These are phyloP conservation scores for Coccomyxa sp. DNA, from an alignment of 139 green algal genomes.

Conservation along the genomic window DNA sequence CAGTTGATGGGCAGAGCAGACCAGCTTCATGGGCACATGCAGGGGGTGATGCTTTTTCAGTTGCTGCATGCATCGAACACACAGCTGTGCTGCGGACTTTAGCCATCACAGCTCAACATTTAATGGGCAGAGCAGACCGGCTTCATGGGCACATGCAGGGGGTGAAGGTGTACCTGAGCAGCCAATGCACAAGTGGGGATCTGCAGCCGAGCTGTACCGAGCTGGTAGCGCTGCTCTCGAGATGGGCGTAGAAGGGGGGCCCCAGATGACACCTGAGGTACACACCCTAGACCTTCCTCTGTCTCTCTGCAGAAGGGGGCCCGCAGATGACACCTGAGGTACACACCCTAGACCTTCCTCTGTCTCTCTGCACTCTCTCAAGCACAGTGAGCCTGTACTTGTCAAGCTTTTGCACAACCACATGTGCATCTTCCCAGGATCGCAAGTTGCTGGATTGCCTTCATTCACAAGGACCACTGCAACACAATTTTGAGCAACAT, in stretches of 20 bases:
- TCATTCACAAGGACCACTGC: too few relatives aligned
- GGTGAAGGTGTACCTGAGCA: conserved; percentile 42
- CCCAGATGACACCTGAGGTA: conserved; percentile 68
- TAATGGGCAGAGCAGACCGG: not conserved
- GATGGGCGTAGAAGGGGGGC: conserved; percentile 63
- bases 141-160: not conserved
- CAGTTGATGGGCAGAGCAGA: not conserved
- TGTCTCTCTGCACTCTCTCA: too few relatives aligned
- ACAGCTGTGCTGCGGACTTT: too few relatives aligned
- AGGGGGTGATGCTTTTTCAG: too few relatives aligned
- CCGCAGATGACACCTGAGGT: conserved; percentile 66
- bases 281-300: too few relatives aligned
- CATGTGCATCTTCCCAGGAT: too few relatives aligned
- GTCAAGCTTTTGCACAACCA: too few relatives aligned
- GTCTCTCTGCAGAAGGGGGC: conserved; percentile 61
- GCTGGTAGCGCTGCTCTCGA: conserved; percentile 53
- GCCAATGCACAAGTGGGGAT: conserved; percentile 62
- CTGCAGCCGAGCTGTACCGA: conserved; percentile 75
- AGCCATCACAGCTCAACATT: not conserved
- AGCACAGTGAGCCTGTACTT: too few relatives aligned
- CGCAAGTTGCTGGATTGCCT: too few relatives aligned
- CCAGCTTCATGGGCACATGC: not conserved
- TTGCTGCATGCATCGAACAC: not conserved
- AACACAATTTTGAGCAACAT: too few relatives aligned
- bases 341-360: too few relatives aligned